phyloP scores from a whole-genome alignment of 768 basidiomycete genomes.

The Mycena polygramma region DNA sequence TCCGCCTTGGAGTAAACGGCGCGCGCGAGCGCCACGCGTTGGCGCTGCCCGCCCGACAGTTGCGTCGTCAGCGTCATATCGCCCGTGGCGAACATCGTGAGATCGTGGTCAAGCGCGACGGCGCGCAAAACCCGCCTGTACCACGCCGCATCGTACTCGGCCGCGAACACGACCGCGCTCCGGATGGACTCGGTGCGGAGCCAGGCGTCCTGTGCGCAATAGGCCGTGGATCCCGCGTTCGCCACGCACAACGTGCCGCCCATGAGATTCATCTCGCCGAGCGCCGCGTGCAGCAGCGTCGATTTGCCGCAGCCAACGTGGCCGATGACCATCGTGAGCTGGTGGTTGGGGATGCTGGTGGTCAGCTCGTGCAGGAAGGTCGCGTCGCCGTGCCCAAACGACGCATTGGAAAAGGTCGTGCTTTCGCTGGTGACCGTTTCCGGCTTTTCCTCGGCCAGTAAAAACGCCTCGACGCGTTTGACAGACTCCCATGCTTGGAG shows the following conservation, averaged over 20 bases:
- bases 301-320: slow-evolving; percentile 22
- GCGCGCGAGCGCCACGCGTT: slow-evolving; percentile 19
- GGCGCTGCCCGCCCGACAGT: slow-evolving; percentile 10
- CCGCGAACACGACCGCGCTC: slow-evolving; percentile 3
- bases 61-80: slow-evolving; percentile 14
- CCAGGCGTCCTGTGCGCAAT: slow-evolving; percentile 24
- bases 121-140: slow-evolving; percentile 17
- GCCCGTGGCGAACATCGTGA: neutral
- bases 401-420: slow-evolving; percentile 15
- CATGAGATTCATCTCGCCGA: slow-evolving; percentile 16
- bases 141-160: slow-evolving; percentile 14
- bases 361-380: slow-evolving; percentile 23
- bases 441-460: slow-evolving; percentile 13
- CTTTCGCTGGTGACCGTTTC: neutral
- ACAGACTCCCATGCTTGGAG: slow-evolving; percentile 18
- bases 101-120: slow-evolving; percentile 21
- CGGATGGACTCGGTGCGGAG: slow-evolving; percentile 11
- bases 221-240: neutral
- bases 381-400: slow-evolving; percentile 20
- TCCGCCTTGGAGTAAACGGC: slow-evolving; percentile 21
- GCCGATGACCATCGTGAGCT: slow-evolving; percentile 22
- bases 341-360: neutral
- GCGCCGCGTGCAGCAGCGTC: slow-evolving; percentile 19
- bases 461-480: slow-evolving; percentile 24
- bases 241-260: neutral